These are phyloP conservation scores for Apiospora saccharicola DNA, from an alignment of 2,329 filamentous ascomycete species.

Conservation along the genomic window DNA sequence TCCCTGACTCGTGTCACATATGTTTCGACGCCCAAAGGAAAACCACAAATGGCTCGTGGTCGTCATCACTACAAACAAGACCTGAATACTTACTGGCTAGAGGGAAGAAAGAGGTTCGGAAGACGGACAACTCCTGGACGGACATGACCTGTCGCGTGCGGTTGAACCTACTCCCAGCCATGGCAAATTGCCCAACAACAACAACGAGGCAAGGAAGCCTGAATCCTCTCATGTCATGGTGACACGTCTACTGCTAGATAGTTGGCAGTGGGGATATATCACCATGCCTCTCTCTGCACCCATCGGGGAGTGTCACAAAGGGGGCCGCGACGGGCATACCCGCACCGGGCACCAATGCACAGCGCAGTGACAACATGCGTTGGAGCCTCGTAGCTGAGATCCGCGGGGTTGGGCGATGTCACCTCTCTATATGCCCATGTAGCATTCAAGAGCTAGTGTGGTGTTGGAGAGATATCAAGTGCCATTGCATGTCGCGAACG, in stretches of 20 bases:
- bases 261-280: slow-evolving; percentile 6
- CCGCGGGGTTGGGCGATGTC: neutral
- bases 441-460: neutral
- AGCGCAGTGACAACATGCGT: neutral
- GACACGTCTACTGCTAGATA: neutral
- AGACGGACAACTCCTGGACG: too few species aligned
- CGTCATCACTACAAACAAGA: neutral
- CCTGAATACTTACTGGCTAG: neutral
- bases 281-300: neutral
- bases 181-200: neutral
- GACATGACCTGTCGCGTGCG: too few species aligned
- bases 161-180: neutral
- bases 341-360: too few species aligned
- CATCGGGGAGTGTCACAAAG: neutral
- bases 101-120: neutral
- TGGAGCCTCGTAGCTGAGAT: neutral
- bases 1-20: neutral
- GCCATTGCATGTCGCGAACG: neutral
- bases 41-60: neutral
- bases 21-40: neutral
- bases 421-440: neutral
- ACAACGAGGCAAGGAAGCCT: neutral
- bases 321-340: neutral
- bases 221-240: neutral
- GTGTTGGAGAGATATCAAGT: neutral